Conservation (phyloP, 305 asterid species). For the Fraxinus sp. region DNA sequence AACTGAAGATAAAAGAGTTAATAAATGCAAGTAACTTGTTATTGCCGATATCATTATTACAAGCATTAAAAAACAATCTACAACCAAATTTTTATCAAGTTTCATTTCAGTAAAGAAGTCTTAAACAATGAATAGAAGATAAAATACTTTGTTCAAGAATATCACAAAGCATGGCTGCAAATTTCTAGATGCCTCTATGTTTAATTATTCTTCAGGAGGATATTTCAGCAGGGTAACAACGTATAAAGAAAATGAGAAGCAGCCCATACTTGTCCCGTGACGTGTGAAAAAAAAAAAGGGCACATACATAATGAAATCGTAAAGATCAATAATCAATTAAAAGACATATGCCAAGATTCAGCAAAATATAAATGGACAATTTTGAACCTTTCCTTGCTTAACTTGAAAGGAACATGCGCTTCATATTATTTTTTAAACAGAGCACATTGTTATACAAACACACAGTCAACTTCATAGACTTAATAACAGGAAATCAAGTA, state of each 20-base stretch:
- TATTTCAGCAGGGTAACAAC: constrained; percentile 7
- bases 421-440: constrained; percentile 14
- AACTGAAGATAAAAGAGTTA: constrained; percentile 52
- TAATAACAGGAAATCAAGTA: not conserved
- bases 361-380: not conserved
- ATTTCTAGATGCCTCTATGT: not conserved
- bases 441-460: not conserved
- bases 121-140: not conserved
- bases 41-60: not conserved
- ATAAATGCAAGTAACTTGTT: constrained; percentile 16
- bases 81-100: constrained; percentile 3
- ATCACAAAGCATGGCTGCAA: constrained; percentile 3
- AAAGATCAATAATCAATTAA: not conserved
- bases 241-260: not conserved
- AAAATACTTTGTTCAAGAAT: not conserved
- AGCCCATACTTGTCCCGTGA: not conserved
- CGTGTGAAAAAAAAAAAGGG: not conserved
- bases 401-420: not conserved
- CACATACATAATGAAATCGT: not conserved
- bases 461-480: not conserved
- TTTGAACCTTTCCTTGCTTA: not conserved
- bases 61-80: not conserved
- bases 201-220: not conserved
- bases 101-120: not conserved
- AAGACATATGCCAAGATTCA: constrained; percentile 10